Evolutionary conservation across 768 basidiomycete species (phyloP).

Genomic region (Rhodosporidiobolus odoratus): DNA sequence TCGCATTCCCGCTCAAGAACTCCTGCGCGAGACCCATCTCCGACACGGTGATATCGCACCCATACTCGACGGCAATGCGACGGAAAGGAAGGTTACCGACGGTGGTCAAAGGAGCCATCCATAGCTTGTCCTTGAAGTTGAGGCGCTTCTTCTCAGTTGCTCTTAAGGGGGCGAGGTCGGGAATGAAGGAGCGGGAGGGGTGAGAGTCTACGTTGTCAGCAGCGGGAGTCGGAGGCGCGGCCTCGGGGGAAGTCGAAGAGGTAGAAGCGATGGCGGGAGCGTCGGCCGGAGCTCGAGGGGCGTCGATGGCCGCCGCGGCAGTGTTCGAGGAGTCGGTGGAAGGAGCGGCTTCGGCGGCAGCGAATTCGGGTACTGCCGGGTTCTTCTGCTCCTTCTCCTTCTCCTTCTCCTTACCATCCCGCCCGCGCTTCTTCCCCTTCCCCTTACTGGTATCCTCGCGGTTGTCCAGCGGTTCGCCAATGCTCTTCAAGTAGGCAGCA

Average conservation of each 20-base stretch:
- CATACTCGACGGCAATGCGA: slow-evolving; percentile 74
- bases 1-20: slow-evolving; percentile 77
- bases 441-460: slow-evolving; percentile 25
- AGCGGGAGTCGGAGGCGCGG: not conserved
- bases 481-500: slow-evolving; percentile 20
- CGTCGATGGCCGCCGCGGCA: not conserved
- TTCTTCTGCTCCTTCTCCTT: not conserved
- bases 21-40: slow-evolving; percentile 96
- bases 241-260: not conserved
- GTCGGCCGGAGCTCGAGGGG: not conserved
- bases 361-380: too few relatives aligned
- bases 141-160: slow-evolving; percentile 79
- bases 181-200: slow-evolving; percentile 46
- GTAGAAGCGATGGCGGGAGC: not conserved
- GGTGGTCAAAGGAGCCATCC: slow-evolving; percentile 80
- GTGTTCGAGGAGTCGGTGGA: not conserved
- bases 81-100: slow-evolving; percentile 98
- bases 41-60: slow-evolving; percentile 81
- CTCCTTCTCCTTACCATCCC: slow-evolving; percentile 13
- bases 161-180: slow-evolving; percentile 62
- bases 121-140: slow-evolving; percentile 80
- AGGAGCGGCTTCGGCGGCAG: not conserved
- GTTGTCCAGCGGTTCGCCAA: slow-evolving; percentile 34
- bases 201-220: slow-evolving; percentile 17
- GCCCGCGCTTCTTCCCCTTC: slow-evolving; percentile 15